Evolutionary conservation across 352 stramenopile genomes (phyloP), one percentile per base, ranked within the genome.

Genomic region (Pythium aphanidermatum): DNA sequence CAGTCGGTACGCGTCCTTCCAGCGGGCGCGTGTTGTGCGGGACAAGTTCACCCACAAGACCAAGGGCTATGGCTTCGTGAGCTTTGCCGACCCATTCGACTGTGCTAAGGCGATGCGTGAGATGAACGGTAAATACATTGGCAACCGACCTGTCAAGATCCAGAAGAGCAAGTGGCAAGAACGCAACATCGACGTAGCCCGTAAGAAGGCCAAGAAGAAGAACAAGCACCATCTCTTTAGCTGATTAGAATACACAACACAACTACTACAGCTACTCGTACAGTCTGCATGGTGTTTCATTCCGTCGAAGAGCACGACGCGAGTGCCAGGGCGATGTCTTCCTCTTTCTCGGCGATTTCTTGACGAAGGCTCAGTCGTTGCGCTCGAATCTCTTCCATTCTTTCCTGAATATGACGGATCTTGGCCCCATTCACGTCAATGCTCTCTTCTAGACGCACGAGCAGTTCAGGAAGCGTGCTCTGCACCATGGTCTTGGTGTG

Each of bases 121-220:
- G 68, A 98, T 97, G 89, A 96, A 98, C 70, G 90, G 95, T 46
- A 97, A 95, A 55, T 98, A 97, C 75, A 90, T 98, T 58, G 90
- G 89, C 26, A 93, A 91, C 23, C 76, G 94, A 10, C 94, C 92
- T 0, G 96, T 98, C 25, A 96, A 97, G 61, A 78, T 98, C 25
- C 95, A 87, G 59, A 88, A 96, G 41, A 96, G 86, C 71, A 95
- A 97, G 61, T 97, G 91, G 90, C 81, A 98, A 59, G 92, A 98
- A 30, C 81, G 91, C 40, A 94, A 97, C 58, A 83, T 95, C 30
- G 89, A 96, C 56, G 72, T 91, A 10, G 84, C 92, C 27, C 79
- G 68, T 33, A 92, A 95, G 65, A 95, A 96, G 57, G 78, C 86
- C 52, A 74, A 76, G 30, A 92, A 92, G 65, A 86, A 86, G 51